Base-by-base conservation (phyloP, 2,329 filamentous ascomycete species). In the Sporothrix curviconia region DNA sequence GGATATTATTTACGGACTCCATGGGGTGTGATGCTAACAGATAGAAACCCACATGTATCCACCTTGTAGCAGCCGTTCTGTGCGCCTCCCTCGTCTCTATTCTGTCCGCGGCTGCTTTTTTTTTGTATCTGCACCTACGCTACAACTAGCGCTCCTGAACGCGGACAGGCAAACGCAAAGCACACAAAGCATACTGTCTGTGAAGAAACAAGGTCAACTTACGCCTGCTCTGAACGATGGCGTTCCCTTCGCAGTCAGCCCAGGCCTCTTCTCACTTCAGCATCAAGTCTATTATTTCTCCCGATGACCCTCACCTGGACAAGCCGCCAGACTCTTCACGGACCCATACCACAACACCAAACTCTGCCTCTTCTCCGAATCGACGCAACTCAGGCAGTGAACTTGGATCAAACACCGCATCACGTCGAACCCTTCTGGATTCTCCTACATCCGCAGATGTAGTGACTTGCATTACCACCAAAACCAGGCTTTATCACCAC, bases 281-380 rank as follows among this genome's bases (percentile, higher is more conserved):
- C 64, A 78, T 79, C 60, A 71, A 78, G 66, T 78, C 76, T 49
- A 78, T 80, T 66, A 70, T 79, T 67, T 78, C 76, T 59, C 73
- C 75, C 59, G 67, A 70, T 60, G 71, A 76, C 61, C 72, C 69
- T 56, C 69, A 73, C 60, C 52, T 67, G 62, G 71, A 74, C 69
- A 72, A 73, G 42, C 65, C 62, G 4, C 17, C 36, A 55, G 64
- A 68, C 50, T 69, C 63, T 57, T 64, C 64, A 54, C 61, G 66
- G 43, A 64, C 69, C 37, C 63, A 67, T 55, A 65, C 69, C 57
- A 64, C 66, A 39, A 67, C 67, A 12, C 67, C 72, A 28, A 75
- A 25, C 4, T 24, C 47, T 25, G 6, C 9, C 12, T 36, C 17
- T 34, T 37, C 42, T 32, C 30, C 34, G 17, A 36, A 40, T 11